Base-by-base conservation (phyloP, 805 yeast species). In the Saccharomycopsis selenospora region DNA sequence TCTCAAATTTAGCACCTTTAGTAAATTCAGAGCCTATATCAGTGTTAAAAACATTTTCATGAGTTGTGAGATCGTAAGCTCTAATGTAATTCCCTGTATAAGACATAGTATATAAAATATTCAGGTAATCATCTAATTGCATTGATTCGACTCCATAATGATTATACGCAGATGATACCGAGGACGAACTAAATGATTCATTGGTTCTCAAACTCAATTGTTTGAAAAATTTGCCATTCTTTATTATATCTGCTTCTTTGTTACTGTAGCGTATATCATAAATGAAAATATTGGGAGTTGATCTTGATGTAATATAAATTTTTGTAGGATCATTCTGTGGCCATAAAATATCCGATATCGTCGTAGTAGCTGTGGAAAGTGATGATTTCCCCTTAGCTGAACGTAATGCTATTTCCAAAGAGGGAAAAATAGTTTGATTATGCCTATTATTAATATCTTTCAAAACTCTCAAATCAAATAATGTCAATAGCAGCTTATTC, bases 401-500 rank as follows among this genome's bases (percentile, higher is more conserved):
- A 14, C 17, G 38, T 5, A 33, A 7, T 33, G n/a, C 18, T 6
- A 33, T 33, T 6, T 33, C 38, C 38, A 33, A 33, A 6, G 10
- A 17, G 5, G 10, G 38, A 7, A 14, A 14, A 4, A 33, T 33
- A 10, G 17, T 14, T 6, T 33, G 6, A 17, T 6, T 33, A 20
- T 33, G n/a, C 6, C 17, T 6, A 20, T 33, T 33, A 10, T 33
- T 36, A 11, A 41, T 30, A 30, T 26, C 26, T n/a, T 23, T 22
- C 20, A 27, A 24, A 7, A 26, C 29, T 30, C 43, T 30, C 24
- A 46, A 33, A 17, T 46, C 49, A 40, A 36, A 46, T 23, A 46
- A 7, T 1, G 36, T 27, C 11, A 46, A 30, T 25, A 18, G 26
- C 13, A 40, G 44, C 18, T 46, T 46, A 7, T 42, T 25, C 5